These are phyloP conservation scores for Patellifolia procumbens DNA, from an alignment of 179 eudicot species.

Conservation along the genomic window DNA sequence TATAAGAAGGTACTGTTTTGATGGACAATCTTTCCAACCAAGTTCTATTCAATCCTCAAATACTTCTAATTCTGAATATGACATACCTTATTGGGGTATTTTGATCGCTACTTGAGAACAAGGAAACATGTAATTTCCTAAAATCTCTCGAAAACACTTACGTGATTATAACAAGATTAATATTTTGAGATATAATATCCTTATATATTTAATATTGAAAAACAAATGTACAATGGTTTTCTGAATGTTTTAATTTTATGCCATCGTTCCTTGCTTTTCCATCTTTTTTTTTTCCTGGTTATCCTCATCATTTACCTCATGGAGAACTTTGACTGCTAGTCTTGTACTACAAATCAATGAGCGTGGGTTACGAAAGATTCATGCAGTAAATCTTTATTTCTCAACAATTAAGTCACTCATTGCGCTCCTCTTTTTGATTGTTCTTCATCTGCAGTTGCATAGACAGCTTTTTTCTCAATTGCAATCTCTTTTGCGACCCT, in stretches of 20 bases:
- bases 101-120: neutral
- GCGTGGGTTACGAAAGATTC: neutral
- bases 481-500: neutral
- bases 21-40: neutral
- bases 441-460: neutral
- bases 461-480: neutral
- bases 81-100: neutral
- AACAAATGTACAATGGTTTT: neutral
- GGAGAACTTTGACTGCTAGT: neutral
- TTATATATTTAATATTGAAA: too few species aligned
- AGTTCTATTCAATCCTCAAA: neutral
- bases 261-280: neutral
- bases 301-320: neutral
- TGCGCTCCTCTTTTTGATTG: neutral
- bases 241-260: neutral
- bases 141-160: neutral
- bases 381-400: too few species aligned
- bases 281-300: neutral
- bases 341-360: neutral
- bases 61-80: neutral
- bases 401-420: too few species aligned
- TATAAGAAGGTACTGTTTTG: conserved; percentile 67
- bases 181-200: too few species aligned
- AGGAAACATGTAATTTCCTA: neutral
- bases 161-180: neutral